A percentile compares a stretch with the other conserved stretches of the same genome.
phyloP scores from a whole-genome alignment of 768 basidiomycete species.

The Tulasnella sp. region DNA sequence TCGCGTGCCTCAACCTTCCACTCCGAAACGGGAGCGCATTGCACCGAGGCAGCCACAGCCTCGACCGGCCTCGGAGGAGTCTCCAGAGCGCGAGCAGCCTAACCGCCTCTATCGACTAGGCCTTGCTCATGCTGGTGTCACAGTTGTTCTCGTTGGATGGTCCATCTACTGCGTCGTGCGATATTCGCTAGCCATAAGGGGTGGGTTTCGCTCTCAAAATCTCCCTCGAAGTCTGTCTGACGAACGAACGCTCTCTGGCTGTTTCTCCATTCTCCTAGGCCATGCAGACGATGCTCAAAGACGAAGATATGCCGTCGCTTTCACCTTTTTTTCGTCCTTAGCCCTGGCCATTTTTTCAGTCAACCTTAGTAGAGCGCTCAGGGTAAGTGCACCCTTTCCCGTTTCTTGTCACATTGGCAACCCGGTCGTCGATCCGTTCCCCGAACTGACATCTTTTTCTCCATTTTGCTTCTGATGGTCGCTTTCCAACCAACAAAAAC shows the following conservation, averaged over 20 bases:
- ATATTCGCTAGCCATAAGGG: conserved; percentile 14
- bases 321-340: conserved; percentile 12
- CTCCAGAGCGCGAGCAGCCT: no score
- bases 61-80: no score
- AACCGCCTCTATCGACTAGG: neutral
- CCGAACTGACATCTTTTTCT: neutral
- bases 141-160: neutral
- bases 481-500: neutral
- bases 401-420: neutral
- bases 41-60: no score
- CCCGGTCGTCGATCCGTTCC: neutral
- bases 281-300: neutral
- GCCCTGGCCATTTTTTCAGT: neutral
- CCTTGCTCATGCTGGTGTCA: neutral
- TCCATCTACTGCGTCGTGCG: conserved; percentile 8
- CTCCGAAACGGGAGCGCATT: no score
- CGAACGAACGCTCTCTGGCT: neutral
- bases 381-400: neutral
- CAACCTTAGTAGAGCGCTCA: neutral
- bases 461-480: neutral
- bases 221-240: neutral
- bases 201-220: conserved; percentile 1
- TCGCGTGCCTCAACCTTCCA: no score
- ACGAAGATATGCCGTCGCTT: conserved; percentile 1
- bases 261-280: neutral